Percentiles rank a stretch among this genome's conserved stretches.
Conservation (phyloP, 192 early-diverging fungal species). For the Coemansia sp. region DNA sequence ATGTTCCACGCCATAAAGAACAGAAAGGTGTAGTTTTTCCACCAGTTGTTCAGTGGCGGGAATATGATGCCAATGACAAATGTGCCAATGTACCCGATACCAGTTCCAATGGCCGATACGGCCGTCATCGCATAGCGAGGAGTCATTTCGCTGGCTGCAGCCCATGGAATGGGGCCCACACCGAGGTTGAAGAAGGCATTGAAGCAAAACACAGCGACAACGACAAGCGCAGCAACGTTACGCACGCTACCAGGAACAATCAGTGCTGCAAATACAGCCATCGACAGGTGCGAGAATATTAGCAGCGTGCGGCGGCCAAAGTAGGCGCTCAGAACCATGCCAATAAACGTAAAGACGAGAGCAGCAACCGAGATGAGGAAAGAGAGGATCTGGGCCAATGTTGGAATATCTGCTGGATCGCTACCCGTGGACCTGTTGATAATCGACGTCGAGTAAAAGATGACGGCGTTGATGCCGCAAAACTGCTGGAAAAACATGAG, state of each 20-base stretch:
- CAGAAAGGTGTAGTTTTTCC: constrained; percentile 56
- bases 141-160: constrained; percentile 72
- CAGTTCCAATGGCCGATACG: constrained; percentile 67
- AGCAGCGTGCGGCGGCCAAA: constrained; percentile 71
- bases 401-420: constrained; percentile 40
- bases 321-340: constrained; percentile 59
- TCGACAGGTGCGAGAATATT: constrained; percentile 60
- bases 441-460: constrained; percentile 81
- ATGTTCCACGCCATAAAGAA: constrained; percentile 68
- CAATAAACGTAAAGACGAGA: constrained; percentile 43
- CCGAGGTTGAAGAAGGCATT: constrained; percentile 76
- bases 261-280: constrained; percentile 59
- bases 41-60: constrained; percentile 55
- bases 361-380: constrained; percentile 51
- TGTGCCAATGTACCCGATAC: constrained; percentile 67
- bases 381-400: constrained; percentile 43
- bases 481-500: constrained; percentile 79
- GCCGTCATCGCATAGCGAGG: constrained; percentile 72
- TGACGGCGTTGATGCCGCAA: constrained; percentile 80
- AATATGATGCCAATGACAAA: constrained; percentile 62
- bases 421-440: constrained; percentile 55
- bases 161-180: constrained; percentile 79
- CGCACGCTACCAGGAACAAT: constrained; percentile 61
- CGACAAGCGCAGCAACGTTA: constrained; percentile 52
- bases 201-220: constrained; percentile 66